Evolutionary conservation across 2,329 filamentous ascomycete genomes (phyloP), one percentile per base, ranked within the genome.

Genomic region (Penicillium sclerotiorum): DNA sequence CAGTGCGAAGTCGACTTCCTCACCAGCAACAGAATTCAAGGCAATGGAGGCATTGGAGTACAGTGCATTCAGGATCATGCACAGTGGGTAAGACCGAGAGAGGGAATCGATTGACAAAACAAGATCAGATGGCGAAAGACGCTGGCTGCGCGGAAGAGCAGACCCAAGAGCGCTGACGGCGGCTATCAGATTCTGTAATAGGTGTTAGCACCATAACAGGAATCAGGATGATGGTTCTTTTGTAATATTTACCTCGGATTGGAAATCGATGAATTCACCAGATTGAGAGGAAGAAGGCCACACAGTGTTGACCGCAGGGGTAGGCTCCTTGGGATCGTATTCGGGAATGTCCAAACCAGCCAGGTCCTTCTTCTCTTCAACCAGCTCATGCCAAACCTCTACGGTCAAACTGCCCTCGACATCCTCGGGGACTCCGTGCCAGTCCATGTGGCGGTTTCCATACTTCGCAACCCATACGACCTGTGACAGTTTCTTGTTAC

Each of bases 381-480:
- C 76, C 45, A 97, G 81, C 52, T 96, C 89, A 64, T 95, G 89
- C 92, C 93, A 99, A 12, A 93, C 94, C n/a, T 86, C 83, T 13
- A 96, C 88, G 48, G 88, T 88, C 53, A 95, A 79, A 54, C 80
- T 85, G 49, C 87, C 83, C 13, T 87, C 87, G 49, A 87, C 86
- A 44, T 88, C 87, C 64, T 87, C 82, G 9, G 92, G 91, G 2
- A 92, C 83, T 66, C 93, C 89, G 61, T 90, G 92, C 92, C 93
- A 99, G 72, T 96, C 92, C 80, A 99, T 88, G 67, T 97, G 93
- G 60, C 85, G 84, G 75, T 86, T 96, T 35, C 90, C 90, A 64
- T 90, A 83, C 62, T 96, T 93, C 5, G 95, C 90, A 11, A 96
- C 92, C 90, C 92, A 97, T 60, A 96, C 82, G 25, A 96, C 80